A percentile compares a stretch with the other conserved stretches of the same genome.
Conservation (phyloP, 2,329 filamentous ascomycete genomes). For the Corniculantispora saksenae region DNA sequence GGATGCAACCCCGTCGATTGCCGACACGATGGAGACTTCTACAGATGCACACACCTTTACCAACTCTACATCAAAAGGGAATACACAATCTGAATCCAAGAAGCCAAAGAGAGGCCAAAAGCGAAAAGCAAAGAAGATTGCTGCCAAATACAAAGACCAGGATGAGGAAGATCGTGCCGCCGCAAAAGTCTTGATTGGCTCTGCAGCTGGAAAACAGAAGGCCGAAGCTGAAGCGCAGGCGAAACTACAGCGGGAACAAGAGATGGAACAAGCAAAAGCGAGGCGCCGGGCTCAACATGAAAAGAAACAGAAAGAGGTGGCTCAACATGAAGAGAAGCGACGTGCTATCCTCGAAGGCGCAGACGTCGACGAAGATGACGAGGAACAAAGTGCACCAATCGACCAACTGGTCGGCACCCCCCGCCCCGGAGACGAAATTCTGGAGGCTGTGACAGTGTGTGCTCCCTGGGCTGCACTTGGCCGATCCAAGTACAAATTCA, state of each 20-base stretch:
- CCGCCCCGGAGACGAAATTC: conserved; percentile 77
- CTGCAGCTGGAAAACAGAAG: conserved; percentile 65
- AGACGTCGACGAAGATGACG: conserved; percentile 59
- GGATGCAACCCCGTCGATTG: conserved; percentile 18
- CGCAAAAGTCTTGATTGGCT: conserved; percentile 84
- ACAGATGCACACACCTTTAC: conserved; percentile 7
- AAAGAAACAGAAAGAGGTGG: conserved; percentile 71
- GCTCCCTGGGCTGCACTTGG: conserved; percentile 64
- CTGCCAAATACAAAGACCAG: conserved; percentile 87
- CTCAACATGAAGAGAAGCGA: conserved; percentile 73
- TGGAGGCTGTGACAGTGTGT: conserved; percentile 65
- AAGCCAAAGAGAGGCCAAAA: conserved; percentile 70
- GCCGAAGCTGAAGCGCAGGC: conserved; percentile 68
- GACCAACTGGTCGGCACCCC: conserved; percentile 78
- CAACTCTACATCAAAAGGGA: background rate
- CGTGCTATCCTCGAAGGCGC: conserved; percentile 61
- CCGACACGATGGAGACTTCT: conserved; percentile 24
- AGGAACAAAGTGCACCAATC: conserved; percentile 55
- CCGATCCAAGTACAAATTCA: conserved; percentile 88
- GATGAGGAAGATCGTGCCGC: conserved; percentile 89
- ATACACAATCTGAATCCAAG: conserved; percentile 39
- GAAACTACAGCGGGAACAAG: conserved; percentile 69
- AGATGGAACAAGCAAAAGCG: conserved; percentile 69
- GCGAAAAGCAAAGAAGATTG: conserved; percentile 82
- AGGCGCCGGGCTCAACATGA: conserved; percentile 80